Evolutionary conservation across 345 rosid species (phyloP).

Genomic region (Populus pruinosa): DNA sequence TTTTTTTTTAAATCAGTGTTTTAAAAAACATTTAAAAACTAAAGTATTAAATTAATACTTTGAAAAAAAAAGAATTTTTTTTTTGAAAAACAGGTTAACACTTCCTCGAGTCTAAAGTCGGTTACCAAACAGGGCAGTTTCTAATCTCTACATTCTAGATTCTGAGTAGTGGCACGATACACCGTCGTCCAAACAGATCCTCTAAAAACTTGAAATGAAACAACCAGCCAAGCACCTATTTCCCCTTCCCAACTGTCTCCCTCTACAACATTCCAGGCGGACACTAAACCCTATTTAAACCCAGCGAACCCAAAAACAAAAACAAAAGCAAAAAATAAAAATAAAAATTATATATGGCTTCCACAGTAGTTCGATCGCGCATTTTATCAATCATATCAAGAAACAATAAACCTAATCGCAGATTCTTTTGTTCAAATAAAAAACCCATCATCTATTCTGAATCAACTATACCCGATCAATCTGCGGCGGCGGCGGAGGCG

Average conservation of each 20-base stretch:
- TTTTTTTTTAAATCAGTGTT: no score
- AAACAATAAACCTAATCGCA: constrained; percentile 20
- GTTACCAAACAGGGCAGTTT: no score
- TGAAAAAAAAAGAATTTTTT: no score
- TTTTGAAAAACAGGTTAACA: no score
- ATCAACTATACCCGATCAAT: constrained; percentile 41
- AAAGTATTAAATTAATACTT: no score
- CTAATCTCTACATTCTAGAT: not conserved
- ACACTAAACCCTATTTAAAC: constrained; percentile 30
- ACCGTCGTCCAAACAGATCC: constrained; percentile 36
- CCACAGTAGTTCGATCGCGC: constrained; percentile 51
- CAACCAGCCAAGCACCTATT: not conserved
- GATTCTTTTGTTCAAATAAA: constrained; percentile 40
- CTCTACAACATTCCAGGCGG: not conserved
- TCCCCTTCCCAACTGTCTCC: not conserved
- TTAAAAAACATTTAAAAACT: no score
- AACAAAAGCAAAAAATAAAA: not conserved
- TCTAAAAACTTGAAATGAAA: not conserved
- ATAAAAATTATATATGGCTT: constrained; percentile 36
- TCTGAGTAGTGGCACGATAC: not conserved
- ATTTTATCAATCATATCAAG: constrained; percentile 20
- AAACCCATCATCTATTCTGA: constrained; percentile 44
- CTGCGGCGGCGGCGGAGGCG: constrained; percentile 35
- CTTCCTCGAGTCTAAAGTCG: no score
- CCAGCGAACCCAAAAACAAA: not conserved